A percentile compares a stretch with the other conserved stretches of the same genome.
phyloP scores from a whole-genome alignment of 2,329 filamentous ascomycete species.

The Capronia americana region DNA sequence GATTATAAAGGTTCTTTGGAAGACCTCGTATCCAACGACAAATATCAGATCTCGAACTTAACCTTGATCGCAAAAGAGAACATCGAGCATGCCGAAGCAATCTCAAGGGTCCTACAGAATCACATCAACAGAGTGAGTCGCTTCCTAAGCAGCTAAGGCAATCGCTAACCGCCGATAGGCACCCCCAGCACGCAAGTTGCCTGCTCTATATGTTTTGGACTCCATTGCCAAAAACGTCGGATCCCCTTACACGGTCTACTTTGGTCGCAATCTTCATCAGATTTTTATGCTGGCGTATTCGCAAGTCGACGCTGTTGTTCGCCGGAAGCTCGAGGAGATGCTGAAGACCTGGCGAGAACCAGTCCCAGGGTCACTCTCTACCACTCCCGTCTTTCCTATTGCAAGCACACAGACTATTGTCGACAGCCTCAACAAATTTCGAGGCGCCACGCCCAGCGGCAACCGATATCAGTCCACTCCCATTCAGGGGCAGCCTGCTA shows the following conservation, averaged over 20 bases:
- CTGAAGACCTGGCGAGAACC: conserved; percentile 98
- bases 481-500: conserved; percentile 52
- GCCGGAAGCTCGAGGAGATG: conserved; percentile 95
- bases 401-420: conserved; percentile 92
- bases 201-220: conserved; percentile 96
- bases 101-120: conserved; percentile 86
- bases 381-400: conserved; percentile 86
- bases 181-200: conserved; percentile 84
- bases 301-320: conserved; percentile 79
- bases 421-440: conserved; percentile 87
- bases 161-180: conserved; percentile 64
- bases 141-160: conserved; percentile 30
- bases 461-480: conserved; percentile 61
- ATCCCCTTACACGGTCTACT: conserved; percentile 94
- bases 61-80: conserved; percentile 98
- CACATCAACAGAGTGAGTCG: conserved; percentile 87
- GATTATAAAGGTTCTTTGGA: conserved; percentile 94
- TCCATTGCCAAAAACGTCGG: conserved; percentile 99
- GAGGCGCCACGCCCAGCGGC: conserved; percentile 56
- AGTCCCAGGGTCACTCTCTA: conserved; percentile 89
- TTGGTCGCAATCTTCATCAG: conserved; percentile 86
- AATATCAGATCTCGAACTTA: conserved; percentile 95
- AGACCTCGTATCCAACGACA: conserved; percentile 87
- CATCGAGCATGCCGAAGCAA: conserved; percentile 91
- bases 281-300: conserved; percentile 98